A percentile compares a stretch with the other conserved stretches of the same genome.
Evolutionary conservation across 176 grass and related monocot genomes (phyloP).

Genomic region (Phragmites australis): DNA sequence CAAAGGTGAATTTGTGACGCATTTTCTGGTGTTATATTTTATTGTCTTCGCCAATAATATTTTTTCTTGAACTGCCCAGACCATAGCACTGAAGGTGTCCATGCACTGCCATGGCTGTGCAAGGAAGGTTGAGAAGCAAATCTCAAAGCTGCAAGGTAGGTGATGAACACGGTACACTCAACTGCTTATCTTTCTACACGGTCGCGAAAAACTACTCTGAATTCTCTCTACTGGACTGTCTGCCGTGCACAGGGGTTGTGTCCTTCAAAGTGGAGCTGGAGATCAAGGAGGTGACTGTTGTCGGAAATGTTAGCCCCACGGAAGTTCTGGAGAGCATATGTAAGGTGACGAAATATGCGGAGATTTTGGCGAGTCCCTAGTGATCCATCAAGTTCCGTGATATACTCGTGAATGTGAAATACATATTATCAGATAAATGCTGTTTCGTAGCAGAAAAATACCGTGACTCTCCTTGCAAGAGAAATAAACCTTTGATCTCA

Average conservation of each 20-base stretch:
- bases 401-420: not conserved
- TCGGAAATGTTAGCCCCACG: slow-evolving; percentile 58
- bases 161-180: not conserved
- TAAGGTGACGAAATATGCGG: slow-evolving; percentile 73
- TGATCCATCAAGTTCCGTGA: not conserved
- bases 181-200: not conserved
- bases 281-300: slow-evolving; percentile 77
- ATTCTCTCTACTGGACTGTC: not conserved
- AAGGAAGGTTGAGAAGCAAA: slow-evolving; percentile 86
- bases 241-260: slow-evolving; percentile 56
- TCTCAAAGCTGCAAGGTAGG: slow-evolving; percentile 85
- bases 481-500: not conserved
- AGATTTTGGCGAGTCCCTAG: slow-evolving; percentile 51
- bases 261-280: slow-evolving; percentile 71
- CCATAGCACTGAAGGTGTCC: slow-evolving; percentile 76
- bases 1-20: too few species aligned
- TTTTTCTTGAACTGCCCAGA: slow-evolving; percentile 43
- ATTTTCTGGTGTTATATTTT: not conserved
- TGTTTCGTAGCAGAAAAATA: not conserved
- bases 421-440: too few species aligned
- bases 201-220: not conserved
- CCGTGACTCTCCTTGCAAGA: not conserved
- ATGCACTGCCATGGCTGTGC: slow-evolving; percentile 95
- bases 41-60: not conserved
- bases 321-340: slow-evolving; percentile 72